Evolutionary conservation across 257 asterid species (phyloP).

Genomic region (Solanum infundibuliforme): DNA sequence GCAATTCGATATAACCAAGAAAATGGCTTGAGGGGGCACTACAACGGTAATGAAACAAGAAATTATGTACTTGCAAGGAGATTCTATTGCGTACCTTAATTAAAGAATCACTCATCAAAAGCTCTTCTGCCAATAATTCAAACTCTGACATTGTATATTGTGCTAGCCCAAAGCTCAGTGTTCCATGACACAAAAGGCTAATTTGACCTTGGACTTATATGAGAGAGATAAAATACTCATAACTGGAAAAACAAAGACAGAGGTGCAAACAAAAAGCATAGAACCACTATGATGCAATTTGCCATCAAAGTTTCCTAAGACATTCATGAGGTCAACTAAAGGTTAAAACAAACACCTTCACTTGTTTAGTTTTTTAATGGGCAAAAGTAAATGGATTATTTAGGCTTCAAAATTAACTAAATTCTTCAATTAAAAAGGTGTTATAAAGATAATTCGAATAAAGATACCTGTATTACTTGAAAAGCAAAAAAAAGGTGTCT

Average conservation of each 20-base stretch:
- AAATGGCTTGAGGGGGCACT: neutral
- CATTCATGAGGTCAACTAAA: neutral
- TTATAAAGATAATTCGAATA: neutral
- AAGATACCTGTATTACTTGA: neutral
- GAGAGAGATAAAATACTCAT: conserved; percentile 10
- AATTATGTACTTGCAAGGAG: neutral
- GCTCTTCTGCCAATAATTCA: conserved; percentile 92
- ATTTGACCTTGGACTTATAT: conserved; percentile 94
- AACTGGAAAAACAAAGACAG: neutral
- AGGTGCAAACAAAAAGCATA: too few species aligned
- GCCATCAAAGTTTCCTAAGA: neutral
- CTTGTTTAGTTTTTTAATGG: neutral
- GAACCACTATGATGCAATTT: neutral
- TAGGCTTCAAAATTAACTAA: neutral
- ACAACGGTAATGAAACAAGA: neutral
- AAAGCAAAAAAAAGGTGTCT: neutral
- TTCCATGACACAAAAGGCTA: conserved; percentile 62
- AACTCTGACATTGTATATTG: conserved; percentile 87
- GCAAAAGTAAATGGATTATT: neutral
- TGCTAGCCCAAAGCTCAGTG: conserved; percentile 87
- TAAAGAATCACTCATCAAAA: conserved; percentile 82
- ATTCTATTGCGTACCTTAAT: conserved; percentile 43
- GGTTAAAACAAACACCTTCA: neutral
- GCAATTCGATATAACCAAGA: neutral
- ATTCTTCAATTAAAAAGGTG: neutral